Percentiles rank a stretch among this genome's conserved stretches.
Evolutionary conservation across 805 yeast species (phyloP).

Genomic region (Starmera amethionina): DNA sequence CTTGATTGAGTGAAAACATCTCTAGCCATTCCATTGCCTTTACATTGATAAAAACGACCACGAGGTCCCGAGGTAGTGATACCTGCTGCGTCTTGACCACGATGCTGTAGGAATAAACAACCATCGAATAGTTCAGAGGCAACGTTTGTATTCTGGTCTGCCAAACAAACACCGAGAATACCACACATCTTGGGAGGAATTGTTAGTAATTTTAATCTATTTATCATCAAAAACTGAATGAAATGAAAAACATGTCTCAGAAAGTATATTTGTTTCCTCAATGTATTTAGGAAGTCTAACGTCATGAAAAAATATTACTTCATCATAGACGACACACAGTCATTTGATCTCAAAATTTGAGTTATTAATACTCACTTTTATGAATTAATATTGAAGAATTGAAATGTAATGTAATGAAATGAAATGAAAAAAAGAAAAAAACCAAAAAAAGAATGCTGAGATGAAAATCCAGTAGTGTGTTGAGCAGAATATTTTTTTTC

Average conservation of each 20-base stretch:
- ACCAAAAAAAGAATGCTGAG: no score
- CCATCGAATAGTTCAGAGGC: slow-evolving; percentile 92
- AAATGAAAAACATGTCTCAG: not conserved
- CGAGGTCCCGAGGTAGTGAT: slow-evolving; percentile 91
- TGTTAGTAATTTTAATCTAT: not conserved
- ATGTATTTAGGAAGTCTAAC: slow-evolving; percentile 22
- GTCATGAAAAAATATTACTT: slow-evolving; percentile 17
- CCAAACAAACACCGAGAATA: slow-evolving; percentile 76
- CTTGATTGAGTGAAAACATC: slow-evolving; percentile 88
- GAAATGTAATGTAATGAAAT: no score
- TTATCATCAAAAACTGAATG: not conserved
- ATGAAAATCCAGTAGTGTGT: no score
- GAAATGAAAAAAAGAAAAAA: no score
- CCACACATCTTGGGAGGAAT: slow-evolving; percentile 67
- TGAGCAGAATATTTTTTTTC: no score
- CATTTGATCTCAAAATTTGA: not conserved
- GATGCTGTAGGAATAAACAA: slow-evolving; percentile 83
- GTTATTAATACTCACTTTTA: no score
- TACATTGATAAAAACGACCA: slow-evolving; percentile 93
- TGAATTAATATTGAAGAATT: no score
- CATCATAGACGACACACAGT: slow-evolving; percentile 3
- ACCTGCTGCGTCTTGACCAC: slow-evolving; percentile 99
- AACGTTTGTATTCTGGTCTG: slow-evolving; percentile 62
- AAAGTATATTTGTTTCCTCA: slow-evolving; percentile 14
- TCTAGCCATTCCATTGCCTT: slow-evolving; percentile 98